Conservation (phyloP, 495 filamentous ascomycete genomes). For the Penicillium crystallinum region DNA sequence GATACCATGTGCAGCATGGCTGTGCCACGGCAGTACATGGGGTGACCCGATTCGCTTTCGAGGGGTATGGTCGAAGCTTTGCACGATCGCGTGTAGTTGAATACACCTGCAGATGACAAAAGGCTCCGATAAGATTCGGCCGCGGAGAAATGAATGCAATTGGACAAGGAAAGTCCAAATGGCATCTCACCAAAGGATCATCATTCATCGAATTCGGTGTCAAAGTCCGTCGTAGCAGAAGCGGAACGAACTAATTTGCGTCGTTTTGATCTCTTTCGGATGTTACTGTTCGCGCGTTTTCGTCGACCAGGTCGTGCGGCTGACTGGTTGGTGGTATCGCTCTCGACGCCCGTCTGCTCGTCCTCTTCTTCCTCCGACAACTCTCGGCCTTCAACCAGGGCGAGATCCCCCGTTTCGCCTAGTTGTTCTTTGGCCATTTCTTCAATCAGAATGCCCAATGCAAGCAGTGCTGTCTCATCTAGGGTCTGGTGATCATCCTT, state of each 20-base stretch:
- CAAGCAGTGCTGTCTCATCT: conserved; percentile 81
- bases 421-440: conserved; percentile 61
- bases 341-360: conserved; percentile 1
- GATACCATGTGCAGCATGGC: conserved; percentile 6
- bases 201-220: conserved; percentile 22
- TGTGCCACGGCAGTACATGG: conserved; percentile 1
- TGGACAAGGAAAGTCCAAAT: background rate
- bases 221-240: conserved; percentile 21
- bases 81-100: background rate
- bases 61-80: background rate
- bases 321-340: conserved; percentile 3
- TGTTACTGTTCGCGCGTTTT: conserved; percentile 3
- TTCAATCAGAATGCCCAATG: conserved; percentile 76
- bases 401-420: conserved; percentile 68
- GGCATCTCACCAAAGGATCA: background rate
- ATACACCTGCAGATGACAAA: background rate
- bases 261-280: conserved; percentile 24
- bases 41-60: conserved; percentile 12
- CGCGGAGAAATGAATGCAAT: background rate
- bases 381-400: conserved; percentile 61
- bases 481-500: conserved; percentile 57
- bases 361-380: conserved; percentile 25
- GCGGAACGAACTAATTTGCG: conserved; percentile 17
- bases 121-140: background rate
- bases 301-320: conserved; percentile 3